Base-by-base conservation (phyloP, 129 eudicot species). In the Lactuca saligna region DNA sequence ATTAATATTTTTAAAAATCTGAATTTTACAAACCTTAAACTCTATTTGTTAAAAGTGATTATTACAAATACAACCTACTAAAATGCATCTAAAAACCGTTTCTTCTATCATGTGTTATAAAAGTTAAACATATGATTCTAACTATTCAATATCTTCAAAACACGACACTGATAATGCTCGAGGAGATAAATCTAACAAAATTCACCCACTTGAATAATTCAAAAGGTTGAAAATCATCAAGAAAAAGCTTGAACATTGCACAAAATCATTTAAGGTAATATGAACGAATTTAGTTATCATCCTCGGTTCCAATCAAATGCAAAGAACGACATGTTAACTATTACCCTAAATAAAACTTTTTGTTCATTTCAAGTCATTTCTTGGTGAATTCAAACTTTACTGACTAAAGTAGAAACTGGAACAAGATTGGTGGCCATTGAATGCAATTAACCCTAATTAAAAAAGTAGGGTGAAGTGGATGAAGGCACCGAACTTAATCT, bases 401-500 rank as follows among this genome's bases (percentile, higher is more conserved):
- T 42, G 13, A 8, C 13, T 8, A 42, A 42, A 2, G 8, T 42
- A 42, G 13, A 42, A 8, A 42, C 9, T 2, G 12, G 49, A 42
- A 8, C 13, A 42, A 42, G 9, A 1, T 42, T 9, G 49, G 13
- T 42, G 49, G 49, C 13, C 49, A 35, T 35, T 42, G 9, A 1
- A 12, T 42, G 49, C 49, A 42, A 42, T 42, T 42, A 8, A 8
- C 49, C 49, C 9, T 5, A 29, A 48, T 38, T 62, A 61, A 32
- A 72, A 50, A 37, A 41, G 41, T 61, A n/a, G 31, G 17, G 25
- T 39, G 58, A 73, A 64, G 33, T 64, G 50, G 65, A 65, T 53
- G 56, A 73, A 55, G 29, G 46, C 25, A 73, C 63, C 70, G 62
- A 73, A 37, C 20, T 73, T 3, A 54, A 73, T 25, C 77, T 8